Conservation (phyloP, 2,329 filamentous ascomycete species). For the Emergomyces pasteurianus region DNA sequence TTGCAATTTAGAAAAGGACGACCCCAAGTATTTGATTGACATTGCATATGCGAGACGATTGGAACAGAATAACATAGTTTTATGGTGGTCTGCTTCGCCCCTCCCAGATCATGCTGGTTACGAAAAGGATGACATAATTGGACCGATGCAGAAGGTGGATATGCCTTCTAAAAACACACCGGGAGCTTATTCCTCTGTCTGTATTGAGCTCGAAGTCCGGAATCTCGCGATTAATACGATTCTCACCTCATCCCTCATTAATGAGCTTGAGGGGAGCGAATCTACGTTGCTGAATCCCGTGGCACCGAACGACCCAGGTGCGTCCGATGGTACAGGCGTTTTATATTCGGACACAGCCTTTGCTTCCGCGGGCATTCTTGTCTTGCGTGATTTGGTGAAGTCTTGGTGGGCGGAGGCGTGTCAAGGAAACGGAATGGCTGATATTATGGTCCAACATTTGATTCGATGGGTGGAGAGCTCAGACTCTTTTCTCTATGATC, state of each 20-base stretch:
- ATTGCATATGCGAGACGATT: constrained; percentile 84
- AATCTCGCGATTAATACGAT: constrained; percentile 98
- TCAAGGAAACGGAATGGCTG: constrained; percentile 82
- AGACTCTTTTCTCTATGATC: constrained; percentile 88
- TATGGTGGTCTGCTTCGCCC: constrained; percentile 90
- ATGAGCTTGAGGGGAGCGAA: constrained; percentile 85
- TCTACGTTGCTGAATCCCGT: constrained; percentile 75
- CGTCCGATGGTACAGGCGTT: constrained; percentile 52
- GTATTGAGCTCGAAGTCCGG: constrained; percentile 84
- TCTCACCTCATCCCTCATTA: constrained; percentile 88
- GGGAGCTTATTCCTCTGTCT: constrained; percentile 89
- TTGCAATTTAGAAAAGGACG: constrained; percentile 89
- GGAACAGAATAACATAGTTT: constrained; percentile 79
- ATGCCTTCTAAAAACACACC: constrained; percentile 93
- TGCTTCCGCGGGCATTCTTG: constrained; percentile 77
- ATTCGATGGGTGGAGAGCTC: constrained; percentile 95
- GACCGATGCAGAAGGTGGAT: constrained; percentile 69
- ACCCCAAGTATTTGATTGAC: constrained; percentile 90
- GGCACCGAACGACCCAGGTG: constrained; percentile 43
- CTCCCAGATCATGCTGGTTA: constrained; percentile 91
- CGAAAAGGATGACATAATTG: constrained; percentile 80
- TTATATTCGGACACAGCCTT: constrained; percentile 84
- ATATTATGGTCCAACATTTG: constrained; percentile 93
- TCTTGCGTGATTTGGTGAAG: constrained; percentile 96
- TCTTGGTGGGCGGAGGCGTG: constrained; percentile 96